Base-by-base conservation (phyloP, 306 rosid species). In the Abrus precatorius region DNA sequence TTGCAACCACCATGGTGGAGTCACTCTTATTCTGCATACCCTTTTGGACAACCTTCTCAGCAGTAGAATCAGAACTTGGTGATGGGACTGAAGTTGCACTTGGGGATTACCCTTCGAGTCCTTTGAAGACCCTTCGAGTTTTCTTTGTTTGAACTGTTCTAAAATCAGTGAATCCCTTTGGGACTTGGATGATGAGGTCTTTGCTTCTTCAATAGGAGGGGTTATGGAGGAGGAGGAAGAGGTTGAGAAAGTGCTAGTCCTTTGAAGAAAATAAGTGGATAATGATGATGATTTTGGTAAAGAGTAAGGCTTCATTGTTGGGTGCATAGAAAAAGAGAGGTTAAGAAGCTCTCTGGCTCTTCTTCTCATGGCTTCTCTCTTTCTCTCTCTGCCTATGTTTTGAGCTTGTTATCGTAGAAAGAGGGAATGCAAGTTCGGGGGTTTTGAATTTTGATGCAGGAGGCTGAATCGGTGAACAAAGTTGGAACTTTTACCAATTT, bases 81-180 rank as follows among this genome's bases (percentile, higher is more conserved):
- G 86, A 54, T 44, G 71, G 61, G 1, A 45, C 7, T n/a, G 67
- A 40, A 20, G 82, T 59, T 49, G 73, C 20, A 30, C 68, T 64
- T 56, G 73, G 40, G 53, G 85, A 11, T 7, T 55, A 66, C 40
- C 77, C 67, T 59, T 56, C 13, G 78, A 52, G 54, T 57, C 13
- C 54, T 84, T 20, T 2, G 92, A 52, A 54, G 93, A 87, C 52
- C 80, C 94, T 59, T 88, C 90, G 78, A 93, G 95, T 79, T 93
- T 93, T 43, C 97, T 86, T 11, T 82, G 80, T 59, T 87, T 88
- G 66, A 95, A 90, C 81, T 85, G 69, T 57, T 95, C 93, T 2
- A 95, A 88, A 79, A 93, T 80, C 47, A 85, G 65, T 0, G 95
- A 85, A 47, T 88, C 95, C 87, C 90, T 91, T 75, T 56, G 79